These are phyloP conservation scores for Thalia dealbata DNA, from an alignment of 176 grass and related monocot species.

Conservation along the genomic window DNA sequence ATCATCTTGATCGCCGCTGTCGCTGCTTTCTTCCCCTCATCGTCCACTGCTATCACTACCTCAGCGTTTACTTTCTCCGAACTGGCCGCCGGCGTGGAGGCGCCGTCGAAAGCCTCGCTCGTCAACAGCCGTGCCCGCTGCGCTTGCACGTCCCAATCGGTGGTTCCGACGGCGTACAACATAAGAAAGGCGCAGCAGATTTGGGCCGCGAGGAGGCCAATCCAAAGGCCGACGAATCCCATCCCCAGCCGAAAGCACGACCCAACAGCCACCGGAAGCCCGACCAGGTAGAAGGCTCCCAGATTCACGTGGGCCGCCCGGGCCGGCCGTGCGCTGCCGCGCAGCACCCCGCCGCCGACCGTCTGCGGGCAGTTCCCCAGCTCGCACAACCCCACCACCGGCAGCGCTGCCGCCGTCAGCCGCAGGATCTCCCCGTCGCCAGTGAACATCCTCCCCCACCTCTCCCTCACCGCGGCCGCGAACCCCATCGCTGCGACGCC, in stretches of 20 bases:
- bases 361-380: conserved; percentile 78
- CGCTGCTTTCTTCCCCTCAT: background rate
- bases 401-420: conserved; percentile 61
- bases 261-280: conserved; percentile 55
- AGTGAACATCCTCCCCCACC: conserved; percentile 74
- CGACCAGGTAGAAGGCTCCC: conserved; percentile 83
- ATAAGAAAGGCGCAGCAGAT: conserved; percentile 74
- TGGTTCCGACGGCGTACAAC: conserved; percentile 63
- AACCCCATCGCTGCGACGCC: conserved; percentile 66
- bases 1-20: too few relatives aligned
- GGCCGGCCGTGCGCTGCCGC: conserved; percentile 64
- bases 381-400: conserved; percentile 90
- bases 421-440: conserved; percentile 48
- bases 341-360: conserved; percentile 31
- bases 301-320: conserved; percentile 83
- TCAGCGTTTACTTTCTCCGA: background rate
- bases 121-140: conserved; percentile 50
- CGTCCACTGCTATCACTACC: conserved; percentile 1
- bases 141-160: conserved; percentile 84
- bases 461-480: conserved; percentile 39
- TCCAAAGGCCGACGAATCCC: conserved; percentile 71
- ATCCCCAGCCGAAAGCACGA: conserved; percentile 47
- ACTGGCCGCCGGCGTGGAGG: background rate
- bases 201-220: conserved; percentile 76
- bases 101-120: background rate